These are phyloP conservation scores for Tulasnella sp. DNA, from an alignment of 768 basidiomycete genomes.

Conservation along the genomic window DNA sequence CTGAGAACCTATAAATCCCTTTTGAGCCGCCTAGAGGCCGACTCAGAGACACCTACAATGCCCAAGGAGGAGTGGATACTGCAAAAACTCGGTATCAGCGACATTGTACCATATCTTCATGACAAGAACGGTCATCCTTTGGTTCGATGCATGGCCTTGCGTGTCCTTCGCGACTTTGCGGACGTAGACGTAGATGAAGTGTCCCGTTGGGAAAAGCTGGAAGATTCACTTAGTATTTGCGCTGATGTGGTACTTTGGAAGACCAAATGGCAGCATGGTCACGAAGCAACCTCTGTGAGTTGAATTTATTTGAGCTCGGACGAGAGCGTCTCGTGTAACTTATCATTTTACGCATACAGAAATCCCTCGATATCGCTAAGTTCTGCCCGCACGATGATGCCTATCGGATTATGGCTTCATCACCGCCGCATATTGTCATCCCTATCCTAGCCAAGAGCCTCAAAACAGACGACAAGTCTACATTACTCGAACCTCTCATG, in stretches of 20 bases:
- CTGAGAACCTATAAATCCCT: neutral
- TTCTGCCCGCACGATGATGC: conserved; percentile 23
- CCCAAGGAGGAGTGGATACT: neutral
- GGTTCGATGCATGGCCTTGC: neutral
- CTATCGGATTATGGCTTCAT: neutral
- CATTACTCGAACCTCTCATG: conserved; percentile 10
- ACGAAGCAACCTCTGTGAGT: neutral
- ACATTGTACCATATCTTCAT: neutral
- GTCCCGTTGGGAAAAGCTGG: neutral
- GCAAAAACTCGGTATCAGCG: neutral
- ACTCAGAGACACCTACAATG: neutral
- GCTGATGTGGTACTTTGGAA: conserved; percentile 11
- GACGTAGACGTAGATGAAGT: neutral
- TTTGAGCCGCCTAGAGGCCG: neutral
- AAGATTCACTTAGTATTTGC: neutral
- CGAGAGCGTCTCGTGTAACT: neutral
- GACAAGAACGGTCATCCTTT: neutral
- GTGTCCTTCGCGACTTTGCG: neutral
- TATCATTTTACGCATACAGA: neutral
- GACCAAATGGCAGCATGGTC: conserved; percentile 25
- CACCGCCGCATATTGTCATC: neutral
- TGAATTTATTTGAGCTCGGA: neutral
- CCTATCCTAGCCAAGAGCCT: neutral
- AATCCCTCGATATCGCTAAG: neutral
- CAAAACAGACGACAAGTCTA: neutral